These are phyloP conservation scores for Aspergillus pseudoterreus DNA, from an alignment of 2,329 filamentous ascomycete genomes.

Conservation along the genomic window DNA sequence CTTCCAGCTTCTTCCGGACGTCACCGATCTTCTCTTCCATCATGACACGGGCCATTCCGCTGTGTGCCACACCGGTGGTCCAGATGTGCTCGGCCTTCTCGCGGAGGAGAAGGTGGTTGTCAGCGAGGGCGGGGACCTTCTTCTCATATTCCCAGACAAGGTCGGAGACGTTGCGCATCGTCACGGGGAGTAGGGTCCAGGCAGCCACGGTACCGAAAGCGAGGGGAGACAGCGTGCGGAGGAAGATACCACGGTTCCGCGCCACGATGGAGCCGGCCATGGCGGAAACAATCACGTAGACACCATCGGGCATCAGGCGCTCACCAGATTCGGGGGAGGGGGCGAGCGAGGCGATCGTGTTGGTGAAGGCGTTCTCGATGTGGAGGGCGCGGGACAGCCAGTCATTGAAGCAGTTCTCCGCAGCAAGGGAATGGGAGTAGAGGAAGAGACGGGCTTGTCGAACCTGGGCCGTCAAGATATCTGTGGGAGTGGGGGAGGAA, in stretches of 20 bases:
- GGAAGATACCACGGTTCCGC: slow-evolving; percentile 78
- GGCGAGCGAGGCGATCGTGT: slow-evolving; percentile 82
- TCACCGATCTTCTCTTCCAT: slow-evolving; percentile 77
- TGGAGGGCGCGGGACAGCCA: slow-evolving; percentile 76
- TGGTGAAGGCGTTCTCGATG: slow-evolving; percentile 85
- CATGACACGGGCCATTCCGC: slow-evolving; percentile 64
- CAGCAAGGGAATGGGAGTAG: slow-evolving; percentile 67
- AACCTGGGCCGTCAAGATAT: slow-evolving; percentile 80
- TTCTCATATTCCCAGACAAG: slow-evolving; percentile 92
- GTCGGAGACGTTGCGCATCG: slow-evolving; percentile 82
- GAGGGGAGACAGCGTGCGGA: slow-evolving; percentile 73
- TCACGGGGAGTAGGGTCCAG: slow-evolving; percentile 81
- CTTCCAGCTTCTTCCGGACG: slow-evolving; percentile 73
- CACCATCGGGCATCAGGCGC: slow-evolving; percentile 78
- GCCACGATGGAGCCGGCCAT: slow-evolving; percentile 94
- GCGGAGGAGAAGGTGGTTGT: slow-evolving; percentile 71
- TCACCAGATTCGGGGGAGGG: slow-evolving; percentile 83
- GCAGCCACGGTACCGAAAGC: slow-evolving; percentile 78
- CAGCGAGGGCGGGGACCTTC: slow-evolving; percentile 75
- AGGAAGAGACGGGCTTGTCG: slow-evolving; percentile 75
- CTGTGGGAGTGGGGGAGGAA: slow-evolving; percentile 71
- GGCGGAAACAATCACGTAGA: slow-evolving; percentile 89
- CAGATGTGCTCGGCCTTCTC: slow-evolving; percentile 66
- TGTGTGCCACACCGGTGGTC: slow-evolving; percentile 71
- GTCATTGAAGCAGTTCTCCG: slow-evolving; percentile 79